Base-by-base conservation (phyloP, 1,284 basidiomycete species). In the Agroathelia rolfsii region DNA sequence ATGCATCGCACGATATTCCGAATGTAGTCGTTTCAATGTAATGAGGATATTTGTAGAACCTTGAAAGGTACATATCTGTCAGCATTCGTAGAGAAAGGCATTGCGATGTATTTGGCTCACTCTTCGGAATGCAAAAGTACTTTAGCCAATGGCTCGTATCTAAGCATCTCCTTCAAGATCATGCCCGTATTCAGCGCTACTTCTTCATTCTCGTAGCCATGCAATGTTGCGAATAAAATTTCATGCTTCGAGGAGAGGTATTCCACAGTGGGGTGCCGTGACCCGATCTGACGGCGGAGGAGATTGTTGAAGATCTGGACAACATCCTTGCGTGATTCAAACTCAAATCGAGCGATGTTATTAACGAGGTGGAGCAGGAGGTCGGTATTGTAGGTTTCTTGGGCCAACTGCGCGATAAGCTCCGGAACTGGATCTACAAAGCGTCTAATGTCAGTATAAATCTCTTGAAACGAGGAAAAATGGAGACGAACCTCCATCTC, bases 11-110 rank as follows among this genome's bases (percentile, higher is more conserved):
- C 0, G 93, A 95, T 41, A 97, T 88, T 6, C 94, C 94, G 52
- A 98, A 98, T 14, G 94, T 96, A 3, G 93, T 94, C 32, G 84
- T 85, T 61, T 98, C 95, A 46, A 99, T 97, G 59, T 94, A 94
- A 49, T 89, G 77, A 6, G 93, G 89, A 59, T 94, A 99, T 39
- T 77, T 83, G 66, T 97, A 98, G 60, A 99, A 97, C n/a, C n/a
- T n/a, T n/a, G n/a, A n/a, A n/a, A n/a, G n/a, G n/a, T n/a, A n/a
- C n/a, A n/a, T n/a, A n/a, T 47, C 92, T 93, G 49, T 11, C 15
- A 2, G 14, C 5, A n/a, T 21, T 17, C 13, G 31, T 14, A 11
- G 24, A n/a, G 12, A 4, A 31, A 18, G 28, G n/a, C 28, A 32
- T 22, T 28, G 28, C 25, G 25, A n/a, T 18, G 19, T 30, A 20